Base-by-base conservation (phyloP, 257 asterid genomes). In the Solanum infundibuliforme region DNA sequence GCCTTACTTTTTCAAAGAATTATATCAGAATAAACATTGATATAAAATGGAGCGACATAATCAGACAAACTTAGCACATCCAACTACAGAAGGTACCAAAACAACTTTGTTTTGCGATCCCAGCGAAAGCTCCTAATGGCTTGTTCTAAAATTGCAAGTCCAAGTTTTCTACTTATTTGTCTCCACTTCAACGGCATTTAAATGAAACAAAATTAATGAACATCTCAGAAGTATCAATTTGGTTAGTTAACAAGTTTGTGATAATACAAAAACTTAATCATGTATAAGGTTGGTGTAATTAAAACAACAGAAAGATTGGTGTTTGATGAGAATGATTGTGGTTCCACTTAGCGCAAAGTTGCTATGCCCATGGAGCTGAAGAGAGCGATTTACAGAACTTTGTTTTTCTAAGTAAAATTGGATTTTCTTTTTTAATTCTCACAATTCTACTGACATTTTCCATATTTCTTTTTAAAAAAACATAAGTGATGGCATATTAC, bases 1-100 rank as follows among this genome's bases (percentile, higher is more conserved):
- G 38, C 85, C 89, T 91, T 58, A 87, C 83, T 74, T 85, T 87
- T 81, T 81, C 85, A 31, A 46, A 43, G 69, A 81, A 81, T 5
- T 81, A 48, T 48, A 81, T 81, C 69, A 46, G 85, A 48, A 81
- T 10, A 81, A 48, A 48, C 36, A 27, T 43, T 66, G 73, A 12
- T 29, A 81, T 81, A 81, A 81, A 81, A 46, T 81, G 68, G 3
- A 48, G 85, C 18, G 27, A 29, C 41, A 81, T 81, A 27, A 81
- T 29, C 27, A 46, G 68, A 81, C 65, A 27, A 81, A 29, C 41
- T 81, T 81, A 46, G 68, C 85, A 27, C 41, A 29, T 81, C 68
- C 27, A 43, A 81, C 52, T 46, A 81, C 27, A 81, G 66, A 16
- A 81, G 39, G 85, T 81, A 12, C 38, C 9, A 12, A 21, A 43